phyloP scores from a whole-genome alignment of 441 rosid species.

The Mallotus repandus region DNA sequence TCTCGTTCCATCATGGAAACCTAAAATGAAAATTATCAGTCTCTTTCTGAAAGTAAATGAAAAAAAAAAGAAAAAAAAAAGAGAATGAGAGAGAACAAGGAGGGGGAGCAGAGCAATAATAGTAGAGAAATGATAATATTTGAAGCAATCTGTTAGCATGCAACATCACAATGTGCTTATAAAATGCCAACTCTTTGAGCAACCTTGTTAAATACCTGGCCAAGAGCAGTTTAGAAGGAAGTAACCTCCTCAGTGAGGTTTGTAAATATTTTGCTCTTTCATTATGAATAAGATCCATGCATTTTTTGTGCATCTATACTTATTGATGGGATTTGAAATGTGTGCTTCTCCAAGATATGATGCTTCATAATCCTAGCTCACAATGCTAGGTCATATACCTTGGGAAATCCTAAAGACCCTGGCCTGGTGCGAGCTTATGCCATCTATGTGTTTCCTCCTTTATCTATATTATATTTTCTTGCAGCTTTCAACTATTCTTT shows the following conservation, averaged over 20 bases:
- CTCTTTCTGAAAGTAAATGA: slow-evolving; percentile 4
- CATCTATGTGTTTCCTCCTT: background rate
- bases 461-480: background rate
- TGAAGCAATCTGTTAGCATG: background rate
- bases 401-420: background rate
- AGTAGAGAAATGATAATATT: background rate
- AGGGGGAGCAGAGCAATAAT: background rate
- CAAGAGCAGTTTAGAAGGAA: background rate
- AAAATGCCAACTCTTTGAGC: background rate
- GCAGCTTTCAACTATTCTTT: background rate
- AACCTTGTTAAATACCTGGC: background rate
- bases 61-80: background rate
- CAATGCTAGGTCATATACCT: too few species aligned
- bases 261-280: background rate
- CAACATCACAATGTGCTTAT: background rate
- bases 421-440: background rate
- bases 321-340: background rate
- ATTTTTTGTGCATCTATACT: background rate
- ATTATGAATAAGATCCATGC: background rate
- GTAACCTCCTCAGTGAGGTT: background rate
- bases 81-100: background rate
- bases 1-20: slow-evolving; percentile 98
- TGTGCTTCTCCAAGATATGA: background rate
- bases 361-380: background rate
- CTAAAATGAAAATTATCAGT: slow-evolving; percentile 39